phyloP scores from a whole-genome alignment of 2,329 filamentous ascomycete genomes.

The Exophiala oligosperma region DNA sequence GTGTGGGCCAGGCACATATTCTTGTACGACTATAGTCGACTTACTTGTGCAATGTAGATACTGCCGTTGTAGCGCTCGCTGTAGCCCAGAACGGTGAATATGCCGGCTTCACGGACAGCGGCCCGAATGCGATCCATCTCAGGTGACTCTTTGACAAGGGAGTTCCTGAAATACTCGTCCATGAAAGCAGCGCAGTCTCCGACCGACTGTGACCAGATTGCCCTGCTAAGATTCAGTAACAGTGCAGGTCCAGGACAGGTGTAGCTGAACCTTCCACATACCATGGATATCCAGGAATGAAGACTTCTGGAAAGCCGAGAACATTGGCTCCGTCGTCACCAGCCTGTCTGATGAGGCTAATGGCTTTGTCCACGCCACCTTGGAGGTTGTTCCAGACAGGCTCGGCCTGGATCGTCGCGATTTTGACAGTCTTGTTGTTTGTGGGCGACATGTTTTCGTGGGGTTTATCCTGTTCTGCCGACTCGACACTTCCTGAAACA shows the following conservation, averaged over 20 bases:
- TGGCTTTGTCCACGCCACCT: slow-evolving; percentile 57
- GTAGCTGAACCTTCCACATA: slow-evolving; percentile 26
- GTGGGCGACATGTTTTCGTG: neutral
- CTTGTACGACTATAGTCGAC: too few species aligned
- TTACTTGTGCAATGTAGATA: slow-evolving; percentile 44
- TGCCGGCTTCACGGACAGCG: slow-evolving; percentile 35
- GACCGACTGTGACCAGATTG: slow-evolving; percentile 35
- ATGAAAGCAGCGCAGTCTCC: slow-evolving; percentile 22
- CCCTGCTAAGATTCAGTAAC: neutral
- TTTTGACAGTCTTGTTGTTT: slow-evolving; percentile 19
- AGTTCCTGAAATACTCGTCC: slow-evolving; percentile 13
- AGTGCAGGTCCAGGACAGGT: too few species aligned
- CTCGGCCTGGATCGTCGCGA: slow-evolving; percentile 59
- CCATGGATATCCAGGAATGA: slow-evolving; percentile 57
- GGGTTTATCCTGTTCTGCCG: neutral
- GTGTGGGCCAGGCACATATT: too few species aligned
- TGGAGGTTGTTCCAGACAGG: slow-evolving; percentile 62
- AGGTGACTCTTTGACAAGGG: slow-evolving; percentile 5
- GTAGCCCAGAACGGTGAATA: slow-evolving; percentile 45
- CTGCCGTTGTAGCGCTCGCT: slow-evolving; percentile 39
- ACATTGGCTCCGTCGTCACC: slow-evolving; percentile 55
- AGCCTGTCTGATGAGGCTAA: slow-evolving; percentile 57
- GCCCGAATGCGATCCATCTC: slow-evolving; percentile 41
- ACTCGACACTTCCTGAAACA: neutral
- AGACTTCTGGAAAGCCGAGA: slow-evolving; percentile 56